Percentiles rank a stretch among this genome's conserved stretches.
phyloP scores from a whole-genome alignment of 1,284 basidiomycete genomes.

The Singerocomus inundabilis region DNA sequence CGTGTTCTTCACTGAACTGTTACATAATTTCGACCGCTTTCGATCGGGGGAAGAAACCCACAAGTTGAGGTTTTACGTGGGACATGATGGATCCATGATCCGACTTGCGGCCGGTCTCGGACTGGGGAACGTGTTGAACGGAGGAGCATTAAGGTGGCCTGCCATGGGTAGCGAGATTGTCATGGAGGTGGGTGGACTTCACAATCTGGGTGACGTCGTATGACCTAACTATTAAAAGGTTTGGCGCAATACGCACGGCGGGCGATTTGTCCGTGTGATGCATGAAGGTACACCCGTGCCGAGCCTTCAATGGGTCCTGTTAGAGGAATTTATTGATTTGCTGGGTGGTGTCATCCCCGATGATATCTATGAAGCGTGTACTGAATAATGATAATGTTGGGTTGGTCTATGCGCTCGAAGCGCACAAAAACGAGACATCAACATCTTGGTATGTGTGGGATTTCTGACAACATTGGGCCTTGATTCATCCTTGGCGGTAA shows the following conservation, averaged over 20 bases:
- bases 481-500: background rate
- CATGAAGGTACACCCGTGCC: slow-evolving; percentile 45
- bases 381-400: background rate
- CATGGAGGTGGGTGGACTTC: slow-evolving; percentile 41
- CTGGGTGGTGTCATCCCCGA: slow-evolving; percentile 40
- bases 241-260: slow-evolving; percentile 35
- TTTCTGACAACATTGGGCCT: background rate
- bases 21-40: slow-evolving; percentile 32
- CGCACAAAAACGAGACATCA: background rate
- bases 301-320: slow-evolving; percentile 38
- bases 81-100: slow-evolving; percentile 53
- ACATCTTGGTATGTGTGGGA: background rate
- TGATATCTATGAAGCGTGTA: slow-evolving; percentile 33
- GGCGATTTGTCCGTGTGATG: slow-evolving; percentile 44
- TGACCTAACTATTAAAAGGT: slow-evolving; percentile 32
- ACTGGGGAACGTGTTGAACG: slow-evolving; percentile 34
- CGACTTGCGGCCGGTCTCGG: slow-evolving; percentile 48
- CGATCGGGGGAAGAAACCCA: slow-evolving; percentile 33
- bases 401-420: background rate
- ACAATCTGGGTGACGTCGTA: background rate
- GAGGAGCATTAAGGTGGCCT: slow-evolving; percentile 44
- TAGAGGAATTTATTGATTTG: slow-evolving; percentile 39
- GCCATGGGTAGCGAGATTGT: slow-evolving; percentile 51
- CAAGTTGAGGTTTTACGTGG: slow-evolving; percentile 46
- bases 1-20: slow-evolving; percentile 39